These are phyloP conservation scores for Trichoderma erinaceum DNA, from an alignment of 495 filamentous ascomycete genomes.

Conservation along the genomic window DNA sequence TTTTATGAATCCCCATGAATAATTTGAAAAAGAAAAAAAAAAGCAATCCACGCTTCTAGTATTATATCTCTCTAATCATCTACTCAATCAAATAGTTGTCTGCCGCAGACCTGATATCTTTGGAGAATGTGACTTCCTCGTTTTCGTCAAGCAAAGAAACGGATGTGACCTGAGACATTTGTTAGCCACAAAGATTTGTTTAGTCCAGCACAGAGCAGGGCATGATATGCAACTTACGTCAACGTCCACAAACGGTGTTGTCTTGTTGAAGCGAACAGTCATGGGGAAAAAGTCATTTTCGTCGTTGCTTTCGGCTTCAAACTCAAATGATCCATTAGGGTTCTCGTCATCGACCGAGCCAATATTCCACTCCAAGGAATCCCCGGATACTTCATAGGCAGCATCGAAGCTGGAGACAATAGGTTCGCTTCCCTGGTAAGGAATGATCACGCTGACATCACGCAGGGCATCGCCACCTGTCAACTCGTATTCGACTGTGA, in stretches of 20 bases:
- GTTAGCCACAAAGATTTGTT: slow-evolving; percentile 19
- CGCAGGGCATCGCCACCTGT: slow-evolving; percentile 65
- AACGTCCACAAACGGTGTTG: slow-evolving; percentile 79
- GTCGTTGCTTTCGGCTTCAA: slow-evolving; percentile 76
- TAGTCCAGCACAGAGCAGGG: neutral
- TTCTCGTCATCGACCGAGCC: slow-evolving; percentile 76
- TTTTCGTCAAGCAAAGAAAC: slow-evolving; percentile 71
- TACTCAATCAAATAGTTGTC: slow-evolving; percentile 79
- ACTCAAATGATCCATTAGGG: slow-evolving; percentile 80
- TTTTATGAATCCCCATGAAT: neutral
- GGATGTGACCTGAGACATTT: slow-evolving; percentile 52
- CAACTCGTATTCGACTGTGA: slow-evolving; percentile 93
- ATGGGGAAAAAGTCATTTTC: slow-evolving; percentile 97
- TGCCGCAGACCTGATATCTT: slow-evolving; percentile 79
- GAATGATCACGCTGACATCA: slow-evolving; percentile 82
- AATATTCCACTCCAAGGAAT: slow-evolving; percentile 88
- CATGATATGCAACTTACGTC: slow-evolving; percentile 56
- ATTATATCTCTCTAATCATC: slow-evolving; percentile 6
- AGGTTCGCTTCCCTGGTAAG: slow-evolving; percentile 75
- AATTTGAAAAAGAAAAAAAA: neutral
- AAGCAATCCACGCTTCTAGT: slow-evolving; percentile 4
- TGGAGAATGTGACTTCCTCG: slow-evolving; percentile 78
- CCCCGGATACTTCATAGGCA: slow-evolving; percentile 86
- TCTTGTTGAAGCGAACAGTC: slow-evolving; percentile 82
- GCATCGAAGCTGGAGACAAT: slow-evolving; percentile 89